Evolutionary conservation across 2,329 filamentous ascomycete species (phyloP).

Genomic region (Colletotrichum spaethianum): DNA sequence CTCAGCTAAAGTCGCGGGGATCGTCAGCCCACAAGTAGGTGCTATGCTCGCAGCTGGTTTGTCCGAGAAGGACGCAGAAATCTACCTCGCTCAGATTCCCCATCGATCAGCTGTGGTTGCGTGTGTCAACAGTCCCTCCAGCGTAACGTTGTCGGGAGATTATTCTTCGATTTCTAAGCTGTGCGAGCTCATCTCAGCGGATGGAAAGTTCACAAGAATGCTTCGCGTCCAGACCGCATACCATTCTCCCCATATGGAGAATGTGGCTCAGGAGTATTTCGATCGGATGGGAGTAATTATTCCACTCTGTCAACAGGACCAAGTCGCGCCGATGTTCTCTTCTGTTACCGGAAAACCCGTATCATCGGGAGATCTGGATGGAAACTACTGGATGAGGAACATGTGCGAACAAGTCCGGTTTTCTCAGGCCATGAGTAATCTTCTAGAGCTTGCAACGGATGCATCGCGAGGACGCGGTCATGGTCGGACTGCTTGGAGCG

Average conservation of each 20-base stretch:
- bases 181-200: slow-evolving; percentile 37
- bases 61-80: slow-evolving; percentile 33
- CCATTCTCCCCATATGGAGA: slow-evolving; percentile 55
- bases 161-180: slow-evolving; percentile 41
- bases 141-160: slow-evolving; percentile 51
- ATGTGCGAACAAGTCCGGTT: slow-evolving; percentile 26
- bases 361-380: slow-evolving; percentile 48
- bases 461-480: not conserved
- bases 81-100: slow-evolving; percentile 26
- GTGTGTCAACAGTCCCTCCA: slow-evolving; percentile 55
- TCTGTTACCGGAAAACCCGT: slow-evolving; percentile 44
- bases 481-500: slow-evolving; percentile 28
- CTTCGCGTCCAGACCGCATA: slow-evolving; percentile 36
- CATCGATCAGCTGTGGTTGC: slow-evolving; percentile 49
- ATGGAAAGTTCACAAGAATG: slow-evolving; percentile 43
- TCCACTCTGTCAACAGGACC: slow-evolving; percentile 44
- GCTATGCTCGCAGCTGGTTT: slow-evolving; percentile 52
- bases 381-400: slow-evolving; percentile 17
- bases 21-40: slow-evolving; percentile 32
- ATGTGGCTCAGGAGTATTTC: slow-evolving; percentile 51
- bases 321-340: slow-evolving; percentile 44
- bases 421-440: slow-evolving; percentile 6
- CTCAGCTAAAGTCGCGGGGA: slow-evolving; percentile 16
- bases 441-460: not conserved
- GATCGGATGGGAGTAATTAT: not conserved